Evolutionary conservation across 495 filamentous ascomycete species (phyloP), one percentile per base, ranked within the genome.

Genomic region (Glonium stellatum): DNA sequence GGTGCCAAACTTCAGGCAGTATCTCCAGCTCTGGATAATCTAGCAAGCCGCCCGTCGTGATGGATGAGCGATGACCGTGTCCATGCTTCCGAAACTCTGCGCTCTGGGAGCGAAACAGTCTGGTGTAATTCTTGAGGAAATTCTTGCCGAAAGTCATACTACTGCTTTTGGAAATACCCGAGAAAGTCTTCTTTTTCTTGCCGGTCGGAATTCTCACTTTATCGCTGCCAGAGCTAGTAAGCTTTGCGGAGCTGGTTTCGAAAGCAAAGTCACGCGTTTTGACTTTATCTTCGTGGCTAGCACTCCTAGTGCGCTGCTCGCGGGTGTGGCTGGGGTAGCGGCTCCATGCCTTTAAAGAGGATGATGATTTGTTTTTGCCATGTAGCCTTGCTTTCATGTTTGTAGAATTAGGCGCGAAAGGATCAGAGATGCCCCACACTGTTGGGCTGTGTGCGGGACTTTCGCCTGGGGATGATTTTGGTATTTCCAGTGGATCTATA

Each of bases 11-110:
- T 6, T 56, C 56, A 0, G 67, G 67, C 54, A 70, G 25, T 1
- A 70, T 52, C 58, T 70, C 67, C 12, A 70, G 48, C 51, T 70
- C 67, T 11, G 67, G 67, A 55, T 61, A 63, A 48, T 63, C 49
- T 31, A 70, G 48, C 31, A 42, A 46, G 0, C 67, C 62, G 19
- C 67, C 59, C 10, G 54, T 36, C 1, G 65, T 19, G 37, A 68
- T 54, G 12, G 50, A 58, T 47, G 55, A 61, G 18, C 67, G 65
- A 52, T 70, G 67, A 9, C 67, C 67, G 39, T 65, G 49, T 8
- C 65, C 65, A 52, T 64, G 59, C 9, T 34, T 46, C 27, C 50
- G 58, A 35, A 69, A 69, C 41, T 69, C 67, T 9, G 44, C 57
- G 58, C 61, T 64, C 51, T 64, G 61, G 36, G 61, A 62, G 13